Conservation (phyloP, 2,329 filamentous ascomycete genomes). For the Aspergillus bombycis region DNA sequence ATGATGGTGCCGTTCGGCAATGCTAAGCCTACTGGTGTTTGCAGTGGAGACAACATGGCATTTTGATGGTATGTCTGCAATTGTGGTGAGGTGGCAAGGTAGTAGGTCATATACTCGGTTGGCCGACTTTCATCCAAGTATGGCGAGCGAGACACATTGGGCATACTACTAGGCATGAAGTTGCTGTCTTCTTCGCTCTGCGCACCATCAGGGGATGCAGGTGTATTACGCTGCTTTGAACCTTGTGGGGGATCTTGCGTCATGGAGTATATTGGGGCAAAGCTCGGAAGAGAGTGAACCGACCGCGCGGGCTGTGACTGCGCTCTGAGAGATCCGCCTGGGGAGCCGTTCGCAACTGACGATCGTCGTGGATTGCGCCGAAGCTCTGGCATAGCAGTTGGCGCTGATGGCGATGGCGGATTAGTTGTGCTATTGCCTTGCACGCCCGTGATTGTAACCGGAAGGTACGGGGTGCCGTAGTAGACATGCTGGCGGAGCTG, state of each 20-base stretch:
- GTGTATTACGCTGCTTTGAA: slow-evolving; percentile 34
- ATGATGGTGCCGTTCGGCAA: slow-evolving; percentile 43
- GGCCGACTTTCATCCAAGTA: slow-evolving; percentile 43
- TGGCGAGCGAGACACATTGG: slow-evolving; percentile 36
- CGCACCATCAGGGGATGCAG: slow-evolving; percentile 37
- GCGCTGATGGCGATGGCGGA: slow-evolving; percentile 49
- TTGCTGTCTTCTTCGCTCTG: slow-evolving; percentile 37
- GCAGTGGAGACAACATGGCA: slow-evolving; percentile 41
- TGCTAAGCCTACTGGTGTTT: slow-evolving; percentile 42
- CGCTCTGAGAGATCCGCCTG: slow-evolving; percentile 48
- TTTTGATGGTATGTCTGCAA: slow-evolving; percentile 45
- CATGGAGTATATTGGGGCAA: slow-evolving; percentile 38
- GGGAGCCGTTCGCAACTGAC: slow-evolving; percentile 47
- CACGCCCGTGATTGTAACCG: slow-evolving; percentile 37
- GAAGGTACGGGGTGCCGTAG: slow-evolving; percentile 40
- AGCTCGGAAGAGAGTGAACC: slow-evolving; percentile 40
- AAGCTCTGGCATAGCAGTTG: slow-evolving; percentile 44
- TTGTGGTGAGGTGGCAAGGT: slow-evolving; percentile 48
- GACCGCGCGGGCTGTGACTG: slow-evolving; percentile 55
- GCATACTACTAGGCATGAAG: slow-evolving; percentile 36
- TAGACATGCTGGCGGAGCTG: slow-evolving; percentile 40
- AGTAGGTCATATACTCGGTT: slow-evolving; percentile 52
- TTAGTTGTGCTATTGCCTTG: slow-evolving; percentile 47
- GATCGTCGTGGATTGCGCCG: slow-evolving; percentile 50
- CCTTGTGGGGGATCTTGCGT: slow-evolving; percentile 35